Percentiles rank a stretch among this genome's conserved stretches.
These are phyloP conservation scores for Salvia sclarea DNA, from an alignment of 305 asterid species.

Conservation along the genomic window DNA sequence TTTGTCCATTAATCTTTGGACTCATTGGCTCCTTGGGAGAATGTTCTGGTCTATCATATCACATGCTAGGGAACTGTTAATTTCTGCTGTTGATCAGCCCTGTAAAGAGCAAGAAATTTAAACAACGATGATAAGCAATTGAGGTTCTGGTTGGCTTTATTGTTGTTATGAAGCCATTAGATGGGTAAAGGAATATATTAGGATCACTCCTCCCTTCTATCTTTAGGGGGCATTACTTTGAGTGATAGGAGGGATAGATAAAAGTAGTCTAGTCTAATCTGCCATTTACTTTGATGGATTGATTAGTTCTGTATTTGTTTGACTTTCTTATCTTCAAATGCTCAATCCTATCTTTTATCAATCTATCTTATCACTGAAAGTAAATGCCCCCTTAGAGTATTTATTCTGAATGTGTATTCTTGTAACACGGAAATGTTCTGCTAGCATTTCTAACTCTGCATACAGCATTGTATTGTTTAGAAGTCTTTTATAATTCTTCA, in stretches of 20 bases:
- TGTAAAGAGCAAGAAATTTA: neutral
- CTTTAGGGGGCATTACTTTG: no score
- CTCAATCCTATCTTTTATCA: no score
- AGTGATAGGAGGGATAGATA: no score
- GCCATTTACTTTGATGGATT: no score
- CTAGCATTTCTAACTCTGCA: neutral
- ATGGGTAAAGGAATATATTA: neutral
- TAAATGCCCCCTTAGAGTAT: neutral
- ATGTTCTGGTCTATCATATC: neutral
- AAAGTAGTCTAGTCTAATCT: no score
- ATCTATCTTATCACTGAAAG: no score
- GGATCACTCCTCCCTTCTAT: neutral
- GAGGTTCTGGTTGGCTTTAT: neutral
- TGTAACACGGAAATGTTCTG: neutral
- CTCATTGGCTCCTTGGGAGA: neutral
- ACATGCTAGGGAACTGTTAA: neutral
- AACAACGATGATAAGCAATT: neutral
- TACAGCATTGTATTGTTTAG: neutral
- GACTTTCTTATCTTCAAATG: no score
- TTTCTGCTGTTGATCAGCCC: conserved; percentile 12
- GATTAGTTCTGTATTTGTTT: no score
- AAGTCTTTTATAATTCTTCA: neutral
- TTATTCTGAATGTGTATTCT: neutral
- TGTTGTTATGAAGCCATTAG: neutral
- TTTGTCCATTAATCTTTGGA: neutral